These are phyloP conservation scores for Cryptococcus neoformans DNA, from an alignment of 1,284 basidiomycete species.

Conservation along the genomic window DNA sequence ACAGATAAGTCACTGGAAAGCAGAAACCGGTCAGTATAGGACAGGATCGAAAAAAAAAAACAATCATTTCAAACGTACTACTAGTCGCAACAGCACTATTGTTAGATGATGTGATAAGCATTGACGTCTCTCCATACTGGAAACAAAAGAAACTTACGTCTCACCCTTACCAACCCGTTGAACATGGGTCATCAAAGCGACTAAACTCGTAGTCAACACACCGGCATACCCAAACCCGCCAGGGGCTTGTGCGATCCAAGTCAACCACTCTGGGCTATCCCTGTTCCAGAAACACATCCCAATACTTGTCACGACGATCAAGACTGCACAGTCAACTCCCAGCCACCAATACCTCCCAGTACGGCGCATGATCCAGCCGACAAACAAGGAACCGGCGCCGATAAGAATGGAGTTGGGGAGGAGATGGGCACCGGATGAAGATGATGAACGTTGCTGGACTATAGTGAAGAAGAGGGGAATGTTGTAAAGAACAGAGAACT, in stretches of 20 bases:
- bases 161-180: conserved; percentile 31
- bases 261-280: conserved; percentile 54
- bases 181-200: conserved; percentile 39
- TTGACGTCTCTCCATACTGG: neutral
- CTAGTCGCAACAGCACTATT: conserved; percentile 68
- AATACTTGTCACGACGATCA: conserved; percentile 22
- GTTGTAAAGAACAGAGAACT: conserved; percentile 84
- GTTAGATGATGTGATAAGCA: conserved; percentile 2
- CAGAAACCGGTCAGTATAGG: conserved; percentile 1
- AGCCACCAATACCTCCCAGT: conserved; percentile 76
- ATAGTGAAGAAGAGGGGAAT: conserved; percentile 86
- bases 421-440: conserved; percentile 74
- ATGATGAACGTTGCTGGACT: conserved; percentile 71
- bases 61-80: conserved; percentile 56
- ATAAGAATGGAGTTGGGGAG: conserved; percentile 66
- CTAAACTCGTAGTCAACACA: conserved; percentile 34
- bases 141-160: conserved; percentile 19
- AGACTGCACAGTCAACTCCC: conserved; percentile 16
- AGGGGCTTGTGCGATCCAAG: conserved; percentile 33
- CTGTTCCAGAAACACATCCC: conserved; percentile 29
- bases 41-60: neutral
- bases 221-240: conserved; percentile 40
- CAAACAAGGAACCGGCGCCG: conserved; percentile 74
- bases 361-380: conserved; percentile 79
- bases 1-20: conserved; percentile 76